A percentile compares a stretch with the other conserved stretches of the same genome.
These are phyloP conservation scores for Streptanthus diversifolius DNA, from an alignment of 345 rosid species.

Conservation along the genomic window DNA sequence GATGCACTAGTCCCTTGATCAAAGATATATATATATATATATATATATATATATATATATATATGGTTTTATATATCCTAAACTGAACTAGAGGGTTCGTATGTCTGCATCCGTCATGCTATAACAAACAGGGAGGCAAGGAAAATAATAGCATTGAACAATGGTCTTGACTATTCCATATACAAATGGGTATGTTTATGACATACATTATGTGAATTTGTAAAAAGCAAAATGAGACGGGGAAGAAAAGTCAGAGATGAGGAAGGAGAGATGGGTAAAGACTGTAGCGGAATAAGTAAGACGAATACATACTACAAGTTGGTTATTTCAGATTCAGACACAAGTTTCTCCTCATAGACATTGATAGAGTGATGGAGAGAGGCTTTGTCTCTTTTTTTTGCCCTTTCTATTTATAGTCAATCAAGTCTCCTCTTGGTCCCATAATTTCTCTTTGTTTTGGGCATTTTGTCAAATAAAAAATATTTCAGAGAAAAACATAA, in stretches of 20 bases:
- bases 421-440: constrained; percentile 25
- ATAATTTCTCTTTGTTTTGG: neutral
- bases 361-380: constrained; percentile 30
- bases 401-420: constrained; percentile 22
- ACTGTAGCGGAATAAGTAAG: constrained; percentile 4
- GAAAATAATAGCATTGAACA: constrained; percentile 8
- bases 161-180: constrained; percentile 5
- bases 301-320: constrained; percentile 29
- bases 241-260: constrained; percentile 34
- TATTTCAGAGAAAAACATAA: neutral
- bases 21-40: neutral
- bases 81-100: neutral
- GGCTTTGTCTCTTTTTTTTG: constrained; percentile 17
- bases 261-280: constrained; percentile 11
- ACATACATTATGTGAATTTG: neutral
- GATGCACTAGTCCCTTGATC: neutral
- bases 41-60: too few species aligned
- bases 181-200: neutral
- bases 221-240: constrained; percentile 1
- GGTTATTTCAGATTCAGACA: constrained; percentile 24
- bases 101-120: constrained; percentile 17
- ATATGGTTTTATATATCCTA: neutral
- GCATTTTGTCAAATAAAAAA: neutral
- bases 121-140: neutral
- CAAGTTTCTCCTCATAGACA: constrained; percentile 10